Percentiles rank a stretch among this genome's conserved stretches.
Evolutionary conservation across 352 stramenopile genomes (phyloP).

Genomic region (Phytopythium sindhum): DNA sequence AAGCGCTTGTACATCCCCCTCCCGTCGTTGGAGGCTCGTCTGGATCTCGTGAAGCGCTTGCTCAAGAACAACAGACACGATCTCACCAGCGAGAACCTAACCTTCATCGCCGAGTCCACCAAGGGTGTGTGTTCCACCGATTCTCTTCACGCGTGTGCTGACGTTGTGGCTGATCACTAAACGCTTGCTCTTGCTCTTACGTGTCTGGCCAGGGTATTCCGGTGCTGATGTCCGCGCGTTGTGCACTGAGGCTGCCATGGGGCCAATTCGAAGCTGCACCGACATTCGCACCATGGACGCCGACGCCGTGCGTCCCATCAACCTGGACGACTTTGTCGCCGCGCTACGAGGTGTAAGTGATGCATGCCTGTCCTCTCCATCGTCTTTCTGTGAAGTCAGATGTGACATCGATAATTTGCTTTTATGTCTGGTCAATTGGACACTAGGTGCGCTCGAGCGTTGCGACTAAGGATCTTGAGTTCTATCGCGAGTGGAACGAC

Average conservation of each 20-base stretch:
- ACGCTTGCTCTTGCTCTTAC: neutral
- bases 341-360: conserved; percentile 79
- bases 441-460: conserved; percentile 93
- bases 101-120: conserved; percentile 82
- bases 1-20: conserved; percentile 98
- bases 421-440: neutral
- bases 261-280: conserved; percentile 85
- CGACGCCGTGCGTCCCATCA: conserved; percentile 92
- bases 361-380: neutral
- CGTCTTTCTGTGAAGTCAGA: neutral
- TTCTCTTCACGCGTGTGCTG: conserved; percentile 6
- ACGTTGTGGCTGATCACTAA: neutral
- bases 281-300: conserved; percentile 89
- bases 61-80: conserved; percentile 92
- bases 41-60: conserved; percentile 89
- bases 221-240: conserved; percentile 97
- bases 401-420: neutral
- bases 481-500: conserved; percentile 92
- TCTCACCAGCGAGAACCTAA: conserved; percentile 85
- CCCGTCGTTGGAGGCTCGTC: conserved; percentile 82
- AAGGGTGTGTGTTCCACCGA: conserved; percentile 44
- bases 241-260: conserved; percentile 97
- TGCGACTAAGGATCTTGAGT: conserved; percentile 90
- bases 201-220: conserved; percentile 85
- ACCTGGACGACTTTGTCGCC: conserved; percentile 93